Evolutionary conservation across 345 rosid species (phyloP), one percentile per base, ranked within the genome.

Genomic region (Schrenkiella parvula): DNA sequence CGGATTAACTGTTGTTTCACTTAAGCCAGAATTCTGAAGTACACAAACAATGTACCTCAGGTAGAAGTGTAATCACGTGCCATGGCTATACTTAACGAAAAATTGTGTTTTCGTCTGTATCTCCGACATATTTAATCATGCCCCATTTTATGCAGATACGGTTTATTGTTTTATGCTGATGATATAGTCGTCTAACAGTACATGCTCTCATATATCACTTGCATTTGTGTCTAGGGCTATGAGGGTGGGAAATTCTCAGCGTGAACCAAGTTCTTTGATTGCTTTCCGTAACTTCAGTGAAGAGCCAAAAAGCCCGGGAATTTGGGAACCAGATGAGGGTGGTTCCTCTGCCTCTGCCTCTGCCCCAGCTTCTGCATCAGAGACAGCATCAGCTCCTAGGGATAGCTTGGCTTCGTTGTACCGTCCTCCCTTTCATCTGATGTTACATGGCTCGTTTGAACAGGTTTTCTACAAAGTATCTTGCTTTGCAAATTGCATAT

Each of bases 341-440:
- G 76, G 73, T 52, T 93, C 78, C 41, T 78, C 80, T 52, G 73
- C 68, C 21, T 44, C 51, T 1, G 74, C 21, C 11, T 21, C 63
- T 2, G 72, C 43, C 12, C 31, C 79, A 1, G 75, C 68, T 11
- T 68, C 79, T 47, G 76, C 70, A 23, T 59, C 76, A 56, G 72
- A 64, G 55, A 8, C 75, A 8, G 52, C 76, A 29, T 64, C 72
- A 19, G 77, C 73, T 65, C 73, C 91, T 66, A 89, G 91, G n/a
- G 95, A 91, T 76, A 89, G 90, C 84, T 88, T 95, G 74, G 98
- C 99, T 66, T 83, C 98, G 14, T 81, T 95, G 50, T 95, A 92
- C 52, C 92, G 98, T 10, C 98, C 98, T 75, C 99, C 99, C 31
- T 87, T 87, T 65, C 89, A 85, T 77, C 70, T 95, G 62, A 90